Evolutionary conservation across 441 rosid species (phyloP).

Genomic region (Adansonia grandidieri): DNA sequence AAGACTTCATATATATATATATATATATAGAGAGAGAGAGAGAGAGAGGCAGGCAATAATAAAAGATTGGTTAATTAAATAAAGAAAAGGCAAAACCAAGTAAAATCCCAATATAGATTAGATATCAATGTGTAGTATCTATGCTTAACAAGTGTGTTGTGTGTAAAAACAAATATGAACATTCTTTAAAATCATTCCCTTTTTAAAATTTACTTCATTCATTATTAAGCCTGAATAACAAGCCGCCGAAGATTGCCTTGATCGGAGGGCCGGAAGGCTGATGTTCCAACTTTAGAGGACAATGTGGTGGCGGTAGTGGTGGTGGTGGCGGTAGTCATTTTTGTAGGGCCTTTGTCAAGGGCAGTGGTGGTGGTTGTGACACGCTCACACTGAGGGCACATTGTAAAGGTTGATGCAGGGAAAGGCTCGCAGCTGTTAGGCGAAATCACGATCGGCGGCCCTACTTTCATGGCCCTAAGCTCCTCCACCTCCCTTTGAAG

Average conservation of each 20-base stretch:
- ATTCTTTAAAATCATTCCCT: conserved; percentile 11
- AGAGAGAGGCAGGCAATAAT: neutral
- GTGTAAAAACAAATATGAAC: conserved; percentile 27
- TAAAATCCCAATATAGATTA: conserved; percentile 27
- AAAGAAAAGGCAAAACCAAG: neutral
- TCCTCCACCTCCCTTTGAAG: conserved; percentile 90
- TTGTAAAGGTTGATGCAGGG: conserved; percentile 61
- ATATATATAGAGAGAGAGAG: too few species aligned
- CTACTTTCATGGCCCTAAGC: conserved; percentile 82
- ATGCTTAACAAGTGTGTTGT: conserved; percentile 1
- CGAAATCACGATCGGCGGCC: conserved; percentile 56
- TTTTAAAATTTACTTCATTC: neutral
- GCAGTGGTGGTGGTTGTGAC: conserved; percentile 38
- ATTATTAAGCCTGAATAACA: conserved; percentile 31
- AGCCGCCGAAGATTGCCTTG: conserved; percentile 54
- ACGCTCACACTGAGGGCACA: conserved; percentile 92
- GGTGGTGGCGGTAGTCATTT: conserved; percentile 23
- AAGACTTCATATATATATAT: neutral
- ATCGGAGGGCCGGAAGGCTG: conserved; percentile 45
- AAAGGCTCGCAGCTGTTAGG: conserved; percentile 54
- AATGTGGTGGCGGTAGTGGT: conserved; percentile 23
- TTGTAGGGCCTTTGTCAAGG: conserved; percentile 33
- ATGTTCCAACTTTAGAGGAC: conserved; percentile 43
- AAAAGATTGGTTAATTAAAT: neutral
- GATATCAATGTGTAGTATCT: conserved; percentile 25